Evolutionary conservation across 345 rosid species (phyloP).

Genomic region (Salix dunnii): DNA sequence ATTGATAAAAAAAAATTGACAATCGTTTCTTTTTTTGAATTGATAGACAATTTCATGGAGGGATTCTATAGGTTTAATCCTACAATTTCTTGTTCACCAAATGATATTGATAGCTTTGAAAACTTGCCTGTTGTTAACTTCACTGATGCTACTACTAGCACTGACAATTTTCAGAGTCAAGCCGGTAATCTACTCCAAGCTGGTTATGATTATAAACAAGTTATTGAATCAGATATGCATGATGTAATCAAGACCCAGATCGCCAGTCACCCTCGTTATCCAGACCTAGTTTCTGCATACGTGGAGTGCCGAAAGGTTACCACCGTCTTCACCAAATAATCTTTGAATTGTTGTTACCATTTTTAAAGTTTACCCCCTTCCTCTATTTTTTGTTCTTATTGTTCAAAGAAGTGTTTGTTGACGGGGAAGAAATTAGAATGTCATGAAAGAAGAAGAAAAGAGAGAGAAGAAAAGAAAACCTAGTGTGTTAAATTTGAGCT

Average conservation of each 20-base stretch:
- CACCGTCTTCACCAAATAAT: background rate
- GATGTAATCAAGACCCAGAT: conserved; percentile 60
- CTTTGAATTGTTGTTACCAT: background rate
- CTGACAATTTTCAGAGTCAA: conserved; percentile 16
- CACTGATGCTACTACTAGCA: background rate
- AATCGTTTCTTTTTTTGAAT: background rate
- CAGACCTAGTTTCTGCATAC: conserved; percentile 52
- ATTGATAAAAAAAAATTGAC: background rate
- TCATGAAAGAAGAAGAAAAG: background rate
- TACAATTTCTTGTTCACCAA: conserved; percentile 13
- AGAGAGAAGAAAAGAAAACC: background rate
- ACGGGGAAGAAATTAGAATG: background rate
- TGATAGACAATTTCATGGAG: conserved; percentile 27
- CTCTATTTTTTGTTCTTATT: background rate
- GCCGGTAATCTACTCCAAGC: conserved; percentile 17
- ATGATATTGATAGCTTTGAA: conserved; percentile 11
- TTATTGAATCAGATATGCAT: conserved; percentile 30
- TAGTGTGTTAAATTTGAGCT: background rate
- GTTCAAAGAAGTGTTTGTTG: background rate
- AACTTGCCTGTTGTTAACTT: conserved; percentile 9
- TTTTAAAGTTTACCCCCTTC: background rate
- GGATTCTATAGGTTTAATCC: conserved; percentile 35
- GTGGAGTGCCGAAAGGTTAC: conserved; percentile 59
- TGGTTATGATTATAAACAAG: conserved; percentile 7
- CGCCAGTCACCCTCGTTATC: conserved; percentile 59